A percentile compares a stretch with the other conserved stretches of the same genome.
These are phyloP conservation scores for Exidia glandulosa DNA, from an alignment of 768 basidiomycete species.

Conservation along the genomic window DNA sequence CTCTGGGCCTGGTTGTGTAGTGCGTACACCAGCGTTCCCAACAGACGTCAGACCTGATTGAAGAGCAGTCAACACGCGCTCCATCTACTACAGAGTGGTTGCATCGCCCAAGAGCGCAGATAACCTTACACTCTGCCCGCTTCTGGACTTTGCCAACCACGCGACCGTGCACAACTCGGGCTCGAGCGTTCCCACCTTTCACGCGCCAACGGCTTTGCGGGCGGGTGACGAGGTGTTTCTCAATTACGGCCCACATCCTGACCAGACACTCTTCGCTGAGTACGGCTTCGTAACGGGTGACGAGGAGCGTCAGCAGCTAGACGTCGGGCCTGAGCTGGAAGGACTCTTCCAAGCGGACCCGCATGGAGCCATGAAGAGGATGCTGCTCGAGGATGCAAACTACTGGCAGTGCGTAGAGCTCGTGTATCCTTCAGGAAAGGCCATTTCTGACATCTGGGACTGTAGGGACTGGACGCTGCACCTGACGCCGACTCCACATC, in stretches of 20 bases:
- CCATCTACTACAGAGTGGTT: slow-evolving; percentile 60
- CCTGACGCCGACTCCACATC: slow-evolving; percentile 44
- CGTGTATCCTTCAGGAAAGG: background rate
- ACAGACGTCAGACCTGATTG: slow-evolving; percentile 2
- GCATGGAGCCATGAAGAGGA: slow-evolving; percentile 37
- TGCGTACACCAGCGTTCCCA: slow-evolving; percentile 20
- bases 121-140: slow-evolving; percentile 79
- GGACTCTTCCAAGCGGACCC: background rate
- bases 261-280: slow-evolving; percentile 69
- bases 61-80: slow-evolving; percentile 83
- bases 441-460: background rate
- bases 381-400: slow-evolving; percentile 44
- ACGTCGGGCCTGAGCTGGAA: slow-evolving; percentile 4
- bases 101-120: slow-evolving; percentile 42
- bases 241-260: slow-evolving; percentile 72
- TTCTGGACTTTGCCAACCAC: slow-evolving; percentile 90
- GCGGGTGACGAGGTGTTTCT: slow-evolving; percentile 60
- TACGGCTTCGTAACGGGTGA: slow-evolving; percentile 68
- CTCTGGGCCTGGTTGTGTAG: slow-evolving; percentile 93
- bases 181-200: slow-evolving; percentile 21
- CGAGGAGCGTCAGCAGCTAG: slow-evolving; percentile 4
- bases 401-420: slow-evolving; percentile 83
- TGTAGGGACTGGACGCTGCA: slow-evolving; percentile 75
- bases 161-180: background rate
- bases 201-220: slow-evolving; percentile 17